phyloP scores from a whole-genome alignment of 2,329 filamentous ascomycete genomes.

The Rutstroemia sp. region DNA sequence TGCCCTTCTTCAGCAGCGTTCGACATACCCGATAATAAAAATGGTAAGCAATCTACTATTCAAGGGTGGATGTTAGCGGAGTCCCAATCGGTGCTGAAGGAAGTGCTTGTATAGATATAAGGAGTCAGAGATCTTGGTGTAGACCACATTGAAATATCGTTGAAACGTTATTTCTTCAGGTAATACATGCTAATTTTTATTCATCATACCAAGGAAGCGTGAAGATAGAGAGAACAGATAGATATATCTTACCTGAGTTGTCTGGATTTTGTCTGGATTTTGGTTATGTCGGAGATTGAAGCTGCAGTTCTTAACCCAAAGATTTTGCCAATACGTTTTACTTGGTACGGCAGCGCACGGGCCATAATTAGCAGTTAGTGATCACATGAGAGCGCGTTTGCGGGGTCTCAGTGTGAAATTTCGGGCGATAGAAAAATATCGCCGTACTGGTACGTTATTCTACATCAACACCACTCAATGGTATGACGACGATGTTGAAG shows the following conservation, averaged over 20 bases:
- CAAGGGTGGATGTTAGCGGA: neutral
- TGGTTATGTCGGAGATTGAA: no score
- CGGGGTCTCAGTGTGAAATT: neutral
- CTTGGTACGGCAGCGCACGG: no score
- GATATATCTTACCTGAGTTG: slow-evolving; percentile 13
- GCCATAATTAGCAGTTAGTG: no score
- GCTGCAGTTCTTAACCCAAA: no score
- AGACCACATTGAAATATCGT: slow-evolving; percentile 48
- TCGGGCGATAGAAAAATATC: neutral
- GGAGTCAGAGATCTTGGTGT: slow-evolving; percentile 66
- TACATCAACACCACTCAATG: neutral
- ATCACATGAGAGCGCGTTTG: no score
- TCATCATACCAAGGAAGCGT: slow-evolving; percentile 27
- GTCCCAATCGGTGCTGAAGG: neutral
- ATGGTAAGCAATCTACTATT: neutral
- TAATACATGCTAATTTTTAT: slow-evolving; percentile 36
- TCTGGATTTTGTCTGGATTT: no score
- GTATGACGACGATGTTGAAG: slow-evolving; percentile 19
- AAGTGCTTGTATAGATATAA: neutral
- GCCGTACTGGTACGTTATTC: neutral
- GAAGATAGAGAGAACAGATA: neutral
- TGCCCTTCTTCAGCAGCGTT: slow-evolving; percentile 38
- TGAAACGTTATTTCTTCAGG: slow-evolving; percentile 31
- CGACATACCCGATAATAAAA: slow-evolving; percentile 9
- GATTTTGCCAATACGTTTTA: no score